A percentile compares a stretch with the other conserved stretches of the same genome.
Conservation (phyloP, 1,284 basidiomycete species). For the Papiliotrema laurentii region DNA sequence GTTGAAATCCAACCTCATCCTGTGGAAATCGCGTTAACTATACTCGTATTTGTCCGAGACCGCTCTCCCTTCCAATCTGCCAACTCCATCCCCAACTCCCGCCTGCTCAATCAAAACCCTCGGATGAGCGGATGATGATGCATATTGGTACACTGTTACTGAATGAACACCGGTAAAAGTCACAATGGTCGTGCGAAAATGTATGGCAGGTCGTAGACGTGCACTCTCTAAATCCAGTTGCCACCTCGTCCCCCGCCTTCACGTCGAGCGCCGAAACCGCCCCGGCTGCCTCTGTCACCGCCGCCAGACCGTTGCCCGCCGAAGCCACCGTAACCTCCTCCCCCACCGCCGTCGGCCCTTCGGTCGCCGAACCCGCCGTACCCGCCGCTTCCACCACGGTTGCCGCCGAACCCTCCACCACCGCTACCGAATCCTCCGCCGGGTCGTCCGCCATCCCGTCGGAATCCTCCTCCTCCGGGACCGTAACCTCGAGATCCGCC, state of each 20-base stretch:
- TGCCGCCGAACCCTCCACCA: conserved; percentile 1
- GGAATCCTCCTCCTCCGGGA: conserved; percentile 6
- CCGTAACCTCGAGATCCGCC: conserved; percentile 8
- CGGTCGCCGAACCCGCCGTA: conserved; percentile 5
- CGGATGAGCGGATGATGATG: no score
- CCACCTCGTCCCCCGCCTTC: conserved; percentile 15
- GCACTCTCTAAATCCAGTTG: background rate
- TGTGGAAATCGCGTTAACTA: no score
- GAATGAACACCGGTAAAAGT: no score
- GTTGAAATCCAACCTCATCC: no score
- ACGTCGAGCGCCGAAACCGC: conserved; percentile 6
- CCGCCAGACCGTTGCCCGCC: conserved; percentile 1
- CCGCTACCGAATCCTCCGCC: conserved; percentile 6
- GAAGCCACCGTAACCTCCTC: background rate
- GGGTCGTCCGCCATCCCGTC: conserved; percentile 13
- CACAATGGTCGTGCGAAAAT: no score
- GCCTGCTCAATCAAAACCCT: no score
- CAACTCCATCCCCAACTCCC: no score
- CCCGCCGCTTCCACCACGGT: conserved; percentile 4
- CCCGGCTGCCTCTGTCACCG: conserved; percentile 9
- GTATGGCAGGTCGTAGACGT: no score
- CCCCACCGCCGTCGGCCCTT: background rate
- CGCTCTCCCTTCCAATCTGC: no score
- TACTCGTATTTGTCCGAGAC: no score
- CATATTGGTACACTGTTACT: no score